phyloP scores from a whole-genome alignment of 176 grass and related monocot genomes.

The Ensete ventricosum region DNA sequence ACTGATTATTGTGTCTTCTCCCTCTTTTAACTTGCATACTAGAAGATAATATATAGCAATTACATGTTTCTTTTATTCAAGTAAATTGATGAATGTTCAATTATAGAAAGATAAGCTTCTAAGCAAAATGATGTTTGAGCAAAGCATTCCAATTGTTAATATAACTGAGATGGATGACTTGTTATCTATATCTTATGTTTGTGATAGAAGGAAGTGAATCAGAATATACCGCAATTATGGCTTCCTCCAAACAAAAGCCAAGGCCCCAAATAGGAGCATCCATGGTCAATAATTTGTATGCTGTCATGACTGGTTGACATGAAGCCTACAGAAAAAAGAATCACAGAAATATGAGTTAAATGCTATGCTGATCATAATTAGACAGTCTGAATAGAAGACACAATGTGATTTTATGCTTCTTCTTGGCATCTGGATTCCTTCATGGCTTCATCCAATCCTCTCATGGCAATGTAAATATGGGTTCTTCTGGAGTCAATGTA shows the following conservation, averaged over 20 bases:
- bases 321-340: constrained; percentile 29
- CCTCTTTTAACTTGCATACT: too few species aligned
- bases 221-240: constrained; percentile 44
- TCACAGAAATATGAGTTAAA: too few species aligned
- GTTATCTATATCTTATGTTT: neutral
- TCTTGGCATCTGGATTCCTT: too few species aligned
- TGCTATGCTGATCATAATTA: neutral
- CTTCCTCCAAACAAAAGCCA: constrained; percentile 57
- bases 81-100: too few species aligned
- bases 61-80: too few species aligned
- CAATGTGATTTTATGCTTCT: too few species aligned
- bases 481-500: neutral
- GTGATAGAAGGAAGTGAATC: neutral
- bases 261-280: constrained; percentile 83
- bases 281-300: constrained; percentile 72
- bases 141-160: too few species aligned
- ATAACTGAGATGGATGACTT: neutral
- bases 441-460: too few species aligned
- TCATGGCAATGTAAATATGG: neutral
- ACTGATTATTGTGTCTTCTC: too few species aligned
- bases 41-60: too few species aligned
- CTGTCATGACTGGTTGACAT: constrained; percentile 59
- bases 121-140: too few species aligned
- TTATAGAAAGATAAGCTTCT: too few species aligned
- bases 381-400: neutral